Evolutionary conservation across 257 asterid genomes (phyloP).

Genomic region (Dorcoceras hygrometricum): DNA sequence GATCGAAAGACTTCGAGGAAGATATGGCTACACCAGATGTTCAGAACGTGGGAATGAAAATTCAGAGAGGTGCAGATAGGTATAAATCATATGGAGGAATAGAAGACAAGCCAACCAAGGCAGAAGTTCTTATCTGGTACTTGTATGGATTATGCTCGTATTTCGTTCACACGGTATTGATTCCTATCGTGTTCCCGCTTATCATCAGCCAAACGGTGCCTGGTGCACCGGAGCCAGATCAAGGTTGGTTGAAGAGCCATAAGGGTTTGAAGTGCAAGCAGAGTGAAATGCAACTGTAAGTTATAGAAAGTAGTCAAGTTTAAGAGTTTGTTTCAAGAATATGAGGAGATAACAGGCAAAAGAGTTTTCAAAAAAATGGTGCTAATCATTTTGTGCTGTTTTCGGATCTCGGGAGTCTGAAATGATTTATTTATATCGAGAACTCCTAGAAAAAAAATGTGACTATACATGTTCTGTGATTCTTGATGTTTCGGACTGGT

Average conservation of each 20-base stretch:
- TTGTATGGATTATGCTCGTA: slow-evolving; percentile 79
- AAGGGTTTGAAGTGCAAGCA: slow-evolving; percentile 49
- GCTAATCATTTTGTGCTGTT: neutral
- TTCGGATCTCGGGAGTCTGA: neutral
- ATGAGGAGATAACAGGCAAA: neutral
- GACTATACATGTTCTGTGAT: neutral
- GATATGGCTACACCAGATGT: slow-evolving; percentile 39
- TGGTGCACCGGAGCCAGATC: slow-evolving; percentile 48
- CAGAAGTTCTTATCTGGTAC: slow-evolving; percentile 66
- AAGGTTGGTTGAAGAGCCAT: slow-evolving; percentile 58
- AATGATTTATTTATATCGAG: neutral
- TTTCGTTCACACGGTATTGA: slow-evolving; percentile 64
- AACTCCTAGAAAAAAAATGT: neutral
- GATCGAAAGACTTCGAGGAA: slow-evolving; percentile 29
- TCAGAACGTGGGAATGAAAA: slow-evolving; percentile 40
- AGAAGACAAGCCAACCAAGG: slow-evolving; percentile 62
- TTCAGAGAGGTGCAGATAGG: slow-evolving; percentile 40
- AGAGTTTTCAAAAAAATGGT: neutral
- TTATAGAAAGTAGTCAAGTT: slow-evolving; percentile 1
- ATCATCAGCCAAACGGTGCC: slow-evolving; percentile 74
- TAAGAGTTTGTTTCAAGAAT: slow-evolving; percentile 4
- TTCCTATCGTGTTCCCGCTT: slow-evolving; percentile 77
- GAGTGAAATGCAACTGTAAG: slow-evolving; percentile 66
- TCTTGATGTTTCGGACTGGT: neutral
- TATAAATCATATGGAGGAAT: slow-evolving; percentile 39